These are phyloP conservation scores for Lyophyllum shimeji DNA, from an alignment of 768 basidiomycete genomes.

Conservation along the genomic window DNA sequence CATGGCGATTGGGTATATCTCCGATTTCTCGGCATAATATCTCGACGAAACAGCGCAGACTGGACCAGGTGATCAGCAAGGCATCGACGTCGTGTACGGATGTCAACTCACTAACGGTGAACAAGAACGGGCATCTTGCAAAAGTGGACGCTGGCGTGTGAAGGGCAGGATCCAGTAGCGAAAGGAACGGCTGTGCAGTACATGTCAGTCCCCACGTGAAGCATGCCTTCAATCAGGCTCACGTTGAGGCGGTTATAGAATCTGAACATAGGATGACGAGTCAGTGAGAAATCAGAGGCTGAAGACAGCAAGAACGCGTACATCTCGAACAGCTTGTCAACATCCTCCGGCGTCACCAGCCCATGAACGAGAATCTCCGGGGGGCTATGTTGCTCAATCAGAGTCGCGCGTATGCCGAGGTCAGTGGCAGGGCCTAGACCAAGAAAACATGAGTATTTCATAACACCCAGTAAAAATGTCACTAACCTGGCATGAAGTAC, in stretches of 20 bases:
- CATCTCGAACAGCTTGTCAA: constrained; percentile 85
- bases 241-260: constrained; percentile 75
- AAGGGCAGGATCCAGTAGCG: constrained; percentile 75
- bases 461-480: background rate
- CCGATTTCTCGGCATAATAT: constrained; percentile 75
- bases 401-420: constrained; percentile 61
- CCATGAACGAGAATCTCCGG: constrained; percentile 84
- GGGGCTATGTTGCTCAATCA: constrained; percentile 78
- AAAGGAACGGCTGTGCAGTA: constrained; percentile 56
- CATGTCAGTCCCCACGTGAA: background rate
- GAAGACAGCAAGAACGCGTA: constrained; percentile 32
- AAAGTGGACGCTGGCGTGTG: constrained; percentile 81
- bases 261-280: constrained; percentile 35
- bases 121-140: constrained; percentile 84
- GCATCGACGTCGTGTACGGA: background rate
- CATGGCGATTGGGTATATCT: constrained; percentile 87
- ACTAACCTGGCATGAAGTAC: constrained; percentile 74
- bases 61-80: constrained; percentile 21
- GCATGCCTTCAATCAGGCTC: constrained; percentile 20
- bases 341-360: constrained; percentile 73
- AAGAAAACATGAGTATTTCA: background rate
- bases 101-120: constrained; percentile 71
- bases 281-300: background rate
- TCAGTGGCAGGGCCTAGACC: constrained; percentile 66
- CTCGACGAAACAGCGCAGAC: constrained; percentile 87